Evolutionary conservation across 1,139 yeast genomes (phyloP).

Genomic region (Candida sanyaensis): DNA sequence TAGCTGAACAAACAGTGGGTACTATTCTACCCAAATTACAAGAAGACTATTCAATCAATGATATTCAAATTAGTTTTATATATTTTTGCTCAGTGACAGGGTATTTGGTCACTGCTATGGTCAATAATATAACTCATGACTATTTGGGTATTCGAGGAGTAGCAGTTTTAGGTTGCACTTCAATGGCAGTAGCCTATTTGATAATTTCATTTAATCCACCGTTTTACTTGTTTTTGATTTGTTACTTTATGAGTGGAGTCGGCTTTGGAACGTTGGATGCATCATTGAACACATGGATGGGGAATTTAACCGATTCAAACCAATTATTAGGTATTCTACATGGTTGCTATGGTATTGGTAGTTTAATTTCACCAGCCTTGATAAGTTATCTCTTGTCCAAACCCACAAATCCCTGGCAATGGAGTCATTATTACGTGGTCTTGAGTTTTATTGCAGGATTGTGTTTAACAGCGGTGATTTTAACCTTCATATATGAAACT

Average conservation of each 20-base stretch:
- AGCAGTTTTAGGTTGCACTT: conserved; percentile 29
- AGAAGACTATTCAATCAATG: conserved; percentile 44
- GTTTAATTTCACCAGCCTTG: conserved; percentile 63
- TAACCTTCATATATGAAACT: conserved; percentile 54
- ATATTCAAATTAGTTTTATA: conserved; percentile 36
- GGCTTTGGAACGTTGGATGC: conserved; percentile 67
- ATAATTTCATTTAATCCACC: conserved; percentile 36
- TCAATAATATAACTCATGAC: conserved; percentile 33
- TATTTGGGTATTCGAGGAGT: conserved; percentile 41
- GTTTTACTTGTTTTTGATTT: conserved; percentile 31
- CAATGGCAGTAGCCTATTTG: conserved; percentile 33
- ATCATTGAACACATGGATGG: conserved; percentile 59
- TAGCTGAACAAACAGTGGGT: conserved; percentile 61
- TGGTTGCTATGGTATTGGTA: conserved; percentile 70
- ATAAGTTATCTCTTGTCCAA: conserved; percentile 46
- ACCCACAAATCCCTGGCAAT: conserved; percentile 38
- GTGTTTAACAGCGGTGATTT: conserved; percentile 20
- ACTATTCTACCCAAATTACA: conserved; percentile 54
- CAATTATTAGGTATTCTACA: conserved; percentile 67
- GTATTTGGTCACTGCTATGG: conserved; percentile 40
- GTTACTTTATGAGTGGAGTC: conserved; percentile 51
- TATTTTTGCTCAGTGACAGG: conserved; percentile 40
- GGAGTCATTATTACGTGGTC: conserved; percentile 51
- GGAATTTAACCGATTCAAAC: conserved; percentile 56
- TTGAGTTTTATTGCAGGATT: conserved; percentile 28